Conservation (phyloP, 768 basidiomycete species). For the Collybia sordida region DNA sequence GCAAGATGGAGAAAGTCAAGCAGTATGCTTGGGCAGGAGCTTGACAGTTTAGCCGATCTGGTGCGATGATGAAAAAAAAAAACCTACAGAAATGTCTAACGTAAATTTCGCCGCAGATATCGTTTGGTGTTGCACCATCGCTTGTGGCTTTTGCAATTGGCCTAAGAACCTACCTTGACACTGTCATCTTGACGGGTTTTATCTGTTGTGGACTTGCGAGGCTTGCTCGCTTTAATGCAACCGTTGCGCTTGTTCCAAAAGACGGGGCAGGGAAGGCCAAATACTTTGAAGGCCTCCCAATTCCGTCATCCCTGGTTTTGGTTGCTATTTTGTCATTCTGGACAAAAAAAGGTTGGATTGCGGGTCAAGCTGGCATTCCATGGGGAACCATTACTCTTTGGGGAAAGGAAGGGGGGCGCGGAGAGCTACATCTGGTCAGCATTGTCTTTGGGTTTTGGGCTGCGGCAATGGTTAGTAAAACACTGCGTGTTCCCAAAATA, state of each 20-base stretch:
- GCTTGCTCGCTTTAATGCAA: slow-evolving; percentile 97
- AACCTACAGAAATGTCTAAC: slow-evolving; percentile 4
- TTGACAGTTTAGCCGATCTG: slow-evolving; percentile 95
- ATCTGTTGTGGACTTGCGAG: slow-evolving; percentile 96
- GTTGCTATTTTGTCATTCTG: slow-evolving; percentile 81
- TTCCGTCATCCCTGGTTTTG: slow-evolving; percentile 84
- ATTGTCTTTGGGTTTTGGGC: slow-evolving; percentile 86
- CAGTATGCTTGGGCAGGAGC: slow-evolving; percentile 95
- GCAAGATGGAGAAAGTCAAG: slow-evolving; percentile 95
- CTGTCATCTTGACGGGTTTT: slow-evolving; percentile 81
- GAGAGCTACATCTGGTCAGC: slow-evolving; percentile 83
- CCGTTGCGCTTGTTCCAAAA: slow-evolving; percentile 91
- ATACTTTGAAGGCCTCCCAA: slow-evolving; percentile 98
- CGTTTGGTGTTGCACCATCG: slow-evolving; percentile 97
- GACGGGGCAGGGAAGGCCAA: slow-evolving; percentile 82
- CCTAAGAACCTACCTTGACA: slow-evolving; percentile 89
- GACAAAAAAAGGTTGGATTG: slow-evolving; percentile 84
- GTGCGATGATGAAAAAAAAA: slow-evolving; percentile 42
- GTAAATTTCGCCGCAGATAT: slow-evolving; percentile 60
- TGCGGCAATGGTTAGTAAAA: slow-evolving; percentile 98
- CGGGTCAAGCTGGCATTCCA: slow-evolving; percentile 73
- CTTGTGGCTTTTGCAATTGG: slow-evolving; percentile 89
- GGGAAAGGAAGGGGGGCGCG: slow-evolving; percentile 68
- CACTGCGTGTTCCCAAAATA: slow-evolving; percentile 78
- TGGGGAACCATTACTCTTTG: slow-evolving; percentile 73